Evolutionary conservation across 1,139 yeast species (phyloP).

Genomic region (Yamadazyma diospyri): DNA sequence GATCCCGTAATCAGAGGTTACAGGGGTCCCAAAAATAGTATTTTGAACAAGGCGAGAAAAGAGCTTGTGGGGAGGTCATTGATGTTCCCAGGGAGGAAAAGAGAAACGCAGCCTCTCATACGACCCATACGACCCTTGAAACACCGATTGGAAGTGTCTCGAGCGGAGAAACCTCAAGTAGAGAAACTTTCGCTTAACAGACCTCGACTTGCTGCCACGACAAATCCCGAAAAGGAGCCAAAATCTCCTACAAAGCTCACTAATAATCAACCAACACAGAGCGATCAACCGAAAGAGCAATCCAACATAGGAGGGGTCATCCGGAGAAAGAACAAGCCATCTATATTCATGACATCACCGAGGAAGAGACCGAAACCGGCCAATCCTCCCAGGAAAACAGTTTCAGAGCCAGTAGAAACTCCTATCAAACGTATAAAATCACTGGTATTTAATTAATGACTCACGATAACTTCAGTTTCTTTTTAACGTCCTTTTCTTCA

Average conservation of each 20-base stretch:
- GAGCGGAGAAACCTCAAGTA: background rate
- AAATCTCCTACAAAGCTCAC: background rate
- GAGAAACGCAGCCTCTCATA: slow-evolving; percentile 23
- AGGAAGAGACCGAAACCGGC: slow-evolving; percentile 1
- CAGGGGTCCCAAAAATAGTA: slow-evolving; percentile 21
- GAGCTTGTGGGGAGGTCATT: slow-evolving; percentile 32
- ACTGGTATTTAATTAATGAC: slow-evolving; percentile 24
- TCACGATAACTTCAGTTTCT: background rate
- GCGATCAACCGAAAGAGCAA: too few relatives aligned
- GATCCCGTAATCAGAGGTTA: slow-evolving; percentile 38
- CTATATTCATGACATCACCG: slow-evolving; percentile 5
- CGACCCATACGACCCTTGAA: slow-evolving; percentile 13
- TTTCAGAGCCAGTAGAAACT: background rate
- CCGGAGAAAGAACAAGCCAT: slow-evolving; percentile 4
- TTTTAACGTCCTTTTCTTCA: slow-evolving; percentile 18
- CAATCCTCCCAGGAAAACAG: slow-evolving; percentile 1
- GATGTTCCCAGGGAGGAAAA: slow-evolving; percentile 26
- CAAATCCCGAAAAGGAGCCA: background rate
- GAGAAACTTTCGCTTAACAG: background rate
- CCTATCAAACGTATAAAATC: slow-evolving; percentile 21
- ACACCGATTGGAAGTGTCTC: background rate
- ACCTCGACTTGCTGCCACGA: background rate
- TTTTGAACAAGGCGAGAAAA: slow-evolving; percentile 32
- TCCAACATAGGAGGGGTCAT: too few relatives aligned
- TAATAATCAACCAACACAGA: background rate